A percentile compares a stretch with the other conserved stretches of the same genome.
Conservation (phyloP, 164 flowering plant species). For the Malania oleifera region DNA sequence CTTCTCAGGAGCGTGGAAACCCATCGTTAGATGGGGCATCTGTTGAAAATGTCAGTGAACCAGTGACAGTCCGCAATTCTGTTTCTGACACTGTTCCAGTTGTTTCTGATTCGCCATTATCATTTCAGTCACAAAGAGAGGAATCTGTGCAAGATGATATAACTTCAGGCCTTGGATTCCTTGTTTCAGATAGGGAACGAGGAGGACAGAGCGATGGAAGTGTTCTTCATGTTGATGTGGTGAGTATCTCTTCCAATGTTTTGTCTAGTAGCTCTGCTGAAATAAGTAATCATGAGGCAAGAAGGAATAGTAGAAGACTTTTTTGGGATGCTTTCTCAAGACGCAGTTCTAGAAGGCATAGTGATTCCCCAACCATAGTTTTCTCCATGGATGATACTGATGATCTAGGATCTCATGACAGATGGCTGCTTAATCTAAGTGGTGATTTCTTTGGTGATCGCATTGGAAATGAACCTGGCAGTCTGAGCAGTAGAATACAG, state of each 20-base stretch:
- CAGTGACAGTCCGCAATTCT: slow-evolving; percentile 12
- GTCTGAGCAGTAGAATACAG: slow-evolving; percentile 38
- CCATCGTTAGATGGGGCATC: slow-evolving; percentile 19
- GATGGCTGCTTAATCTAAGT: slow-evolving; percentile 68
- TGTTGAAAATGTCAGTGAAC: slow-evolving; percentile 25
- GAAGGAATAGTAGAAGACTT: slow-evolving; percentile 63
- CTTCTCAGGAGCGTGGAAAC: slow-evolving; percentile 19
- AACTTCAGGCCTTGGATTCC: slow-evolving; percentile 40
- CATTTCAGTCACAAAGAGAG: slow-evolving; percentile 23
- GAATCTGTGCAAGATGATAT: slow-evolving; percentile 32
- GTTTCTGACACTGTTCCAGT: slow-evolving; percentile 23
- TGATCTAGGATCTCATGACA: slow-evolving; percentile 44
- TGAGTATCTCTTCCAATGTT: slow-evolving; percentile 50
- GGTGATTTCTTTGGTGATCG: slow-evolving; percentile 48
- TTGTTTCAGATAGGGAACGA: slow-evolving; percentile 37
- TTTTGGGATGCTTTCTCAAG: slow-evolving; percentile 89
- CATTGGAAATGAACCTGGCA: slow-evolving; percentile 37
- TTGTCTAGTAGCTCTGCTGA: slow-evolving; percentile 35
- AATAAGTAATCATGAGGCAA: slow-evolving; percentile 42
- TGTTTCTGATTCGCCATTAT: slow-evolving; percentile 25
- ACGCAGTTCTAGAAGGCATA: slow-evolving; percentile 55
- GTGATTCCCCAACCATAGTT: slow-evolving; percentile 43
- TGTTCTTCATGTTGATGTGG: slow-evolving; percentile 54
- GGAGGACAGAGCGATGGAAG: slow-evolving; percentile 33
- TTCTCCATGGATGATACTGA: slow-evolving; percentile 49